Conservation (phyloP, 176 grass and related monocot species). For the Rhynchospora pubera region DNA sequence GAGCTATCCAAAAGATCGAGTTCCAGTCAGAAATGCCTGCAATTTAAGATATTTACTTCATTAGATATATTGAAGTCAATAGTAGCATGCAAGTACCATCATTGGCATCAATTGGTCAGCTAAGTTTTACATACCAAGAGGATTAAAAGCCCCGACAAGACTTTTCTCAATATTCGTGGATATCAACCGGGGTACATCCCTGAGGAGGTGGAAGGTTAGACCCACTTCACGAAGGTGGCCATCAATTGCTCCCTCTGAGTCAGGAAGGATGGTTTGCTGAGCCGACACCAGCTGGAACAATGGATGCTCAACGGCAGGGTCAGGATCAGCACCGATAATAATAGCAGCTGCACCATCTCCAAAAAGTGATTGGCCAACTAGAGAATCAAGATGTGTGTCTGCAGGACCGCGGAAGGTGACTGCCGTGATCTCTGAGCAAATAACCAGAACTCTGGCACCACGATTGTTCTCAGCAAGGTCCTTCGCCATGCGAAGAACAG, state of each 20-base stretch:
- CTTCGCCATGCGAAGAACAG: constrained; percentile 17
- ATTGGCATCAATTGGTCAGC: background rate
- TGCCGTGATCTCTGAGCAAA: background rate
- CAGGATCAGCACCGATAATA: background rate
- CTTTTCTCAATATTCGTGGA: background rate
- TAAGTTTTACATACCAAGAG: background rate
- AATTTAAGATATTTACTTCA: background rate
- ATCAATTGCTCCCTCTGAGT: background rate
- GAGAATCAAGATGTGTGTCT: background rate
- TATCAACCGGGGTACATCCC: background rate
- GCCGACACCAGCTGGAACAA: background rate
- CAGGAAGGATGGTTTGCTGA: background rate
- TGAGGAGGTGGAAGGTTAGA: background rate
- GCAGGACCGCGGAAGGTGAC: background rate
- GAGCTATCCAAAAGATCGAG: background rate
- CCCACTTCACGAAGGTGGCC: background rate
- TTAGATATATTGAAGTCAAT: background rate
- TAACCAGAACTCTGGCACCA: constrained; percentile 5
- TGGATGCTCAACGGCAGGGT: background rate
- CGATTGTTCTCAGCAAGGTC: constrained; percentile 35
- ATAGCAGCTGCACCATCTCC: background rate
- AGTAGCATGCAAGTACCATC: background rate
- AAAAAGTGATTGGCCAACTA: constrained; percentile 1
- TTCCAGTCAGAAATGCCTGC: background rate
- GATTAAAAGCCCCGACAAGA: background rate